phyloP scores from a whole-genome alignment of 2,329 filamentous ascomycete genomes.

The Aspergillus sp. region DNA sequence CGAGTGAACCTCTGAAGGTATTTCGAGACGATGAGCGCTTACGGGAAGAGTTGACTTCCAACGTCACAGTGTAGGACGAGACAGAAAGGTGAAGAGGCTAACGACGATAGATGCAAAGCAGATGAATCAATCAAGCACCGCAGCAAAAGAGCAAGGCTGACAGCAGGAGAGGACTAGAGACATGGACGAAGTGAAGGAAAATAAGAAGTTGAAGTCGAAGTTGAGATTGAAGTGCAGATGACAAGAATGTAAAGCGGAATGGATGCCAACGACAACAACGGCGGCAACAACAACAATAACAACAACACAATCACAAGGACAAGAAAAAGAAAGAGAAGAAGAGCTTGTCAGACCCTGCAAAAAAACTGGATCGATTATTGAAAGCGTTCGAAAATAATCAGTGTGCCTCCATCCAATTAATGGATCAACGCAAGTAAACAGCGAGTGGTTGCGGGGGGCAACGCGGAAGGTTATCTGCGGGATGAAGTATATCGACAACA shows the following conservation, averaged over 20 bases:
- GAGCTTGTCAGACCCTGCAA: too few species aligned
- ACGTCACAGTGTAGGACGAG: conserved; percentile 1
- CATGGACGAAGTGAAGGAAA: background rate
- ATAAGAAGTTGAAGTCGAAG: background rate
- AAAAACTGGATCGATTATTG: too few species aligned
- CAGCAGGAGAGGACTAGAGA: conserved; percentile 1
- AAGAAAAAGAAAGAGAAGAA: too few species aligned
- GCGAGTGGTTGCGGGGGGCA: conserved; percentile 28
- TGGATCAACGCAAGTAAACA: conserved; percentile 24
- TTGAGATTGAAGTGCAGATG: background rate
- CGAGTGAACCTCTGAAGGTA: too few species aligned
- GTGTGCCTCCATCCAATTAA: too few species aligned
- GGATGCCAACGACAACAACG: background rate
- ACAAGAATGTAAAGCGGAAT: background rate
- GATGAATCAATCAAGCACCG: conserved; percentile 5
- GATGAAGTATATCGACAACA: background rate
- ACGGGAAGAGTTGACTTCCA: conserved; percentile 3
- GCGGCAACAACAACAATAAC: too few species aligned
- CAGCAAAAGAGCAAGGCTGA: conserved; percentile 1
- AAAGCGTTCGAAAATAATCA: too few species aligned
- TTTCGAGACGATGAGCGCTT: conserved; percentile 1
- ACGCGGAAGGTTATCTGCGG: conserved; percentile 16
- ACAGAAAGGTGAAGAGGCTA: background rate
- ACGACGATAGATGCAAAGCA: background rate
- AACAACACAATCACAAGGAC: too few species aligned